phyloP scores from a whole-genome alignment of 2,329 filamentous ascomycete genomes.

The Penicillium sp. region DNA sequence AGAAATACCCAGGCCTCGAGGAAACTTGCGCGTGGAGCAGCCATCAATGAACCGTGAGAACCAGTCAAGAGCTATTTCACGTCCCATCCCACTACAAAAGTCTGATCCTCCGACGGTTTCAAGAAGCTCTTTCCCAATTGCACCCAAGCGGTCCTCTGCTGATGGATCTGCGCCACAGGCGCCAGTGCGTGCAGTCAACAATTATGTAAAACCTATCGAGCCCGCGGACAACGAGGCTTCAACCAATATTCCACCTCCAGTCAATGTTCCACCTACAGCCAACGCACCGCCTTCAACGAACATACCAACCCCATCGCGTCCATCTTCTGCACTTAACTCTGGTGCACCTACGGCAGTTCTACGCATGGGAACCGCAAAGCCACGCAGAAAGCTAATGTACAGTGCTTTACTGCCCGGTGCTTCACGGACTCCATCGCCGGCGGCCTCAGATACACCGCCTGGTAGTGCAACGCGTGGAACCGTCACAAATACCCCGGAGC shows the following conservation, averaged over 20 bases:
- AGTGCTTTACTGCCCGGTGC: constrained; percentile 28
- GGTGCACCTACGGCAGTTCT: constrained; percentile 22
- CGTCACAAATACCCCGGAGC: constrained; percentile 5
- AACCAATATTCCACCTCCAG: neutral
- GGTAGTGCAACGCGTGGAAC: constrained; percentile 1
- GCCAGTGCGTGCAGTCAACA: neutral
- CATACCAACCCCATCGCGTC: constrained; percentile 2
- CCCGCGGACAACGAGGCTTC: neutral
- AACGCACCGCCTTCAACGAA: neutral
- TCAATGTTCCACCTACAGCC: neutral
- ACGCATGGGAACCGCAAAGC: constrained; percentile 28
- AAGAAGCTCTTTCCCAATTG: no score
- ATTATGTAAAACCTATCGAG: neutral
- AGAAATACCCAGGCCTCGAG: neutral
- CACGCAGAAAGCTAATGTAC: constrained; percentile 40
- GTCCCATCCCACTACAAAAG: neutral
- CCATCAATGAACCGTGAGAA: neutral
- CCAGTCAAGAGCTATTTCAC: neutral
- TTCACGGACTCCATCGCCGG: constrained; percentile 10
- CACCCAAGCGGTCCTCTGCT: neutral
- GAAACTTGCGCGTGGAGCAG: neutral
- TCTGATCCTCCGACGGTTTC: neutral
- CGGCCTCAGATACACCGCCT: constrained; percentile 4
- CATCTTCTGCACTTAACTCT: constrained; percentile 1
- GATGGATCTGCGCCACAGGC: neutral